Percentiles rank a stretch among this genome's conserved stretches.
Evolutionary conservation across 2,329 filamentous ascomycete genomes (phyloP).

Genomic region (Whalleya microplaca): DNA sequence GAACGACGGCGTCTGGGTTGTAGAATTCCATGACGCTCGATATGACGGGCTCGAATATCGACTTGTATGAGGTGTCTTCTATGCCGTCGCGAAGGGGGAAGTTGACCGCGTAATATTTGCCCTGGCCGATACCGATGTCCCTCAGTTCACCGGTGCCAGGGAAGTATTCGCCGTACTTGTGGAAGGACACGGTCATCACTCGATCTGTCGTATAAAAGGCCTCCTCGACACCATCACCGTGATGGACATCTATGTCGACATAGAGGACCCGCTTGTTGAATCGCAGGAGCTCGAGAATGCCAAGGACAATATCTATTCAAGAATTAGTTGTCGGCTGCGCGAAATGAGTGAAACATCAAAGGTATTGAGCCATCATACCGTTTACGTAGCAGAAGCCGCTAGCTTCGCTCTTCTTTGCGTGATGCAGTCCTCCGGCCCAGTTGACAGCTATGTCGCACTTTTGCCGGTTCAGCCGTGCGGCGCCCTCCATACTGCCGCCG

Average conservation of each 20-base stretch:
- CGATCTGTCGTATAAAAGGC: conserved; percentile 92
- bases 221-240: conserved; percentile 91
- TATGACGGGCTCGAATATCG: conserved; percentile 90
- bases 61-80: conserved; percentile 85
- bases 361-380: conserved; percentile 56
- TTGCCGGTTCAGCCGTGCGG: conserved; percentile 83
- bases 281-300: conserved; percentile 88
- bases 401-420: conserved; percentile 95
- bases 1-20: conserved; percentile 86
- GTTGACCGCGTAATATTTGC: conserved; percentile 89
- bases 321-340: conserved; percentile 46
- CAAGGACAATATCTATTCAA: conserved; percentile 88
- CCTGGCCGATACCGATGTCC: conserved; percentile 83
- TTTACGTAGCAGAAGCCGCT: conserved; percentile 99
- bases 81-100: conserved; percentile 92
- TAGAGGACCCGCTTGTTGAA: conserved; percentile 96
- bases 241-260: conserved; percentile 94
- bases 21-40: conserved; percentile 85
- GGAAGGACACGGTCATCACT: conserved; percentile 91
- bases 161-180: conserved; percentile 98
- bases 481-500: conserved; percentile 91
- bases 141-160: conserved; percentile 87
- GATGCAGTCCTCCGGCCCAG: conserved; percentile 96
- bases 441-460: conserved; percentile 98
- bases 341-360: neutral